phyloP scores from a whole-genome alignment of 1,139 yeast species.

The Suhomyces coccinellae region DNA sequence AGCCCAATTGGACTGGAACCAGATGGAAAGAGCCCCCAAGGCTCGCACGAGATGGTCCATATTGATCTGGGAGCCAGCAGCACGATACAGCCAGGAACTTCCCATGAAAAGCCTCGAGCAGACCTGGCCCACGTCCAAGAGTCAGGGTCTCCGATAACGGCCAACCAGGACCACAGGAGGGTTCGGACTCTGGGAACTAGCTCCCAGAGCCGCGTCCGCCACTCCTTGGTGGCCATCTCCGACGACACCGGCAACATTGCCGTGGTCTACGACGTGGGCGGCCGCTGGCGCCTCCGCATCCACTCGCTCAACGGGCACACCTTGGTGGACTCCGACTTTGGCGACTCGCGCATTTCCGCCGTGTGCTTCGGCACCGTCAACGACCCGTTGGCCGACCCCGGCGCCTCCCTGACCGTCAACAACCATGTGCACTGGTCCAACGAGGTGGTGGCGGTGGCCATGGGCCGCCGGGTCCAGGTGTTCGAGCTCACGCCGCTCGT shows the following conservation, averaged over 20 bases:
- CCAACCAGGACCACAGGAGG: no score
- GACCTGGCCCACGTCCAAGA: no score
- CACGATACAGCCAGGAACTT: no score
- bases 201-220: no score
- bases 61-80: no score
- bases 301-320: slow-evolving; percentile 58
- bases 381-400: slow-evolving; percentile 29
- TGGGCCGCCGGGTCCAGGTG: slow-evolving; percentile 23
- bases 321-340: slow-evolving; percentile 25
- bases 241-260: slow-evolving; percentile 58
- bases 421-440: slow-evolving; percentile 42
- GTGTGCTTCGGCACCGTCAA: slow-evolving; percentile 38
- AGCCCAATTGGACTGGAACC: no score
- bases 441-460: slow-evolving; percentile 34
- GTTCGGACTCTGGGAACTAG: no score
- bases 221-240: slow-evolving; percentile 44
- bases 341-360: slow-evolving; percentile 20
- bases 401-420: slow-evolving; percentile 23
- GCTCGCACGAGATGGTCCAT: no score
- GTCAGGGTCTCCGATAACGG: no score
- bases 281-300: slow-evolving; percentile 29
- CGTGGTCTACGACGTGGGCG: slow-evolving; percentile 24
- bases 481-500: slow-evolving; percentile 27
- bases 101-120: no score
- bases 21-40: no score